Percentiles rank a stretch among this genome's conserved stretches.
These are phyloP conservation scores for Carex arenaria DNA, from an alignment of 202 grass and related monocot genomes.

Conservation along the genomic window DNA sequence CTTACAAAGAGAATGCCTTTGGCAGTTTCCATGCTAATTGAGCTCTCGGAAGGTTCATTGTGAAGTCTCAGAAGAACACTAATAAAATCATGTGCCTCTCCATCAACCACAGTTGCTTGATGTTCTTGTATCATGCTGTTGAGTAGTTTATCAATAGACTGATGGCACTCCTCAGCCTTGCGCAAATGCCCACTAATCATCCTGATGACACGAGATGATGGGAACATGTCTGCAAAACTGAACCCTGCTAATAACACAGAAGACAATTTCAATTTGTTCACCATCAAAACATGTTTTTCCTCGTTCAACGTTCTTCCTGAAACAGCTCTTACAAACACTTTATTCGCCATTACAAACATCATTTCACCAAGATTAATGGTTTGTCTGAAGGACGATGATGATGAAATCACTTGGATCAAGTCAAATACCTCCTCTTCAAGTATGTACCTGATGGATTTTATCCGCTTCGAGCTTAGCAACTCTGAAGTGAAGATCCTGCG, in stretches of 20 bases:
- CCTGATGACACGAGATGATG: conserved; percentile 32
- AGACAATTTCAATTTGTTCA: background rate
- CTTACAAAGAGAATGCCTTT: background rate
- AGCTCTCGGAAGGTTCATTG: too few relatives aligned
- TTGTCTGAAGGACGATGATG: background rate
- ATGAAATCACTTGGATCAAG: conserved; percentile 30
- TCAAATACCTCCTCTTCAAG: conserved; percentile 45
- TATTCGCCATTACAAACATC: conserved; percentile 15
- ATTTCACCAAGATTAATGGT: conserved; percentile 27
- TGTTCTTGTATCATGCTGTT: conserved; percentile 43
- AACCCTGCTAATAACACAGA: conserved; percentile 7
- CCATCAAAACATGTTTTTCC: conserved; percentile 31
- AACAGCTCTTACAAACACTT: conserved; percentile 32
- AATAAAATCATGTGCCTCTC: background rate
- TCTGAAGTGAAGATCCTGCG: conserved; percentile 48
- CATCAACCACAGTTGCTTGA: background rate
- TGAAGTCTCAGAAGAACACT: background rate
- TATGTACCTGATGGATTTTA: conserved; percentile 44
- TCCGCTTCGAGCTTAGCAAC: conserved; percentile 39
- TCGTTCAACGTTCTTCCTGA: conserved; percentile 37
- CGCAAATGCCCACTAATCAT: conserved; percentile 22
- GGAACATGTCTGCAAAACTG: conserved; percentile 46
- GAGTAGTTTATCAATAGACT: conserved; percentile 24
- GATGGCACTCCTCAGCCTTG: conserved; percentile 27
- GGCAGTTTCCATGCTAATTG: background rate